Evolutionary conservation across 2,329 filamentous ascomycete genomes (phyloP).

Genomic region (Blastomyces emzantsi): DNA sequence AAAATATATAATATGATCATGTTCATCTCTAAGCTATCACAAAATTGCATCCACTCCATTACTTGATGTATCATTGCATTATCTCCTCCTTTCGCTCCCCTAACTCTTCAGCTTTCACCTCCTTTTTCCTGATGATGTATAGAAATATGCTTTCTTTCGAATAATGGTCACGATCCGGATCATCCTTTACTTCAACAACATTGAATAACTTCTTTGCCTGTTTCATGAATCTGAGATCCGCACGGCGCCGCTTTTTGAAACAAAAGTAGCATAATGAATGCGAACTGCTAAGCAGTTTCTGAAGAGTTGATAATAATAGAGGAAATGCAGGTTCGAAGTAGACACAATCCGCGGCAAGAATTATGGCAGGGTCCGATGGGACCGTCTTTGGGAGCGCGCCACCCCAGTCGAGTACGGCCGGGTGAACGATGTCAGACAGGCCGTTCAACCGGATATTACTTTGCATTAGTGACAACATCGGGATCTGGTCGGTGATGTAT

Average conservation of each 20-base stretch:
- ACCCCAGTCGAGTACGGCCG: conserved; percentile 72
- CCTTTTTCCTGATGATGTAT: conserved; percentile 23
- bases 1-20: background rate
- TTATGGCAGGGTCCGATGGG: conserved; percentile 56
- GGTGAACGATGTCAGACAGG: conserved; percentile 53
- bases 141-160: conserved; percentile 34
- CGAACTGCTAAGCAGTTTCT: conserved; percentile 55
- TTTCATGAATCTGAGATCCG: conserved; percentile 66
- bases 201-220: conserved; percentile 58
- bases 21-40: conserved; percentile 1
- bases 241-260: conserved; percentile 85
- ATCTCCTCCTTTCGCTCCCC: background rate
- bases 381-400: conserved; percentile 33
- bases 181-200: conserved; percentile 54
- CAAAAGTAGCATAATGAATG: conserved; percentile 72
- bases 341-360: conserved; percentile 93
- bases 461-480: conserved; percentile 79
- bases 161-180: conserved; percentile 32
- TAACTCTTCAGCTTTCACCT: conserved; percentile 1
- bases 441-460: conserved; percentile 78
- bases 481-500: conserved; percentile 75
- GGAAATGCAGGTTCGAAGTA: conserved; percentile 97
- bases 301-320: conserved; percentile 68
- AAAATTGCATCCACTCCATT: conserved; percentile 5
- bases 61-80: background rate